phyloP scores from a whole-genome alignment of 306 rosid genomes.

The Casuarina equisetifolia region DNA sequence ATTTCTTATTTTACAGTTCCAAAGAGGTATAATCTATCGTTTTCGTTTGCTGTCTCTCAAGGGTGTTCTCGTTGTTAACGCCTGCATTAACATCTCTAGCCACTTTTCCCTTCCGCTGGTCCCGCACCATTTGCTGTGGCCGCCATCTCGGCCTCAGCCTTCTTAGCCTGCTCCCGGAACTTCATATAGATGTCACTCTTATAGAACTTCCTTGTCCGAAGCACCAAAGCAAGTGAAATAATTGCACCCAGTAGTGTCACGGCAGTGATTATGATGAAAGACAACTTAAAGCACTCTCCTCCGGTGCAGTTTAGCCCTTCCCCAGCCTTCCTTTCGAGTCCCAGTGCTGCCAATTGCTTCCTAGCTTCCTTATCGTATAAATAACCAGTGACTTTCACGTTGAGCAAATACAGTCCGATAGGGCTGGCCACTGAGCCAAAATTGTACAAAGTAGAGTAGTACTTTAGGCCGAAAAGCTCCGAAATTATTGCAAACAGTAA shows the following conservation, averaged over 20 bases:
- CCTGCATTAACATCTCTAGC: neutral
- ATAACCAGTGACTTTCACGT: conserved; percentile 39
- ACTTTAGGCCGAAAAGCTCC: conserved; percentile 44
- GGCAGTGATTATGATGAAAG: conserved; percentile 33
- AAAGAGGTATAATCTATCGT: neutral
- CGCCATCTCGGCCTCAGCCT: conserved; percentile 1
- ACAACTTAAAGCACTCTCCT: conserved; percentile 29
- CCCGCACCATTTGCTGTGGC: neutral
- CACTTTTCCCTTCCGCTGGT: neutral
- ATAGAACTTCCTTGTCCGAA: conserved; percentile 36
- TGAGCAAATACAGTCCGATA: conserved; percentile 36
- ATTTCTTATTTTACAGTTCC: neutral
- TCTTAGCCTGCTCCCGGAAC: conserved; percentile 7
- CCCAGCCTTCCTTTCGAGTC: conserved; percentile 24
- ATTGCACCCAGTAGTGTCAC: conserved; percentile 32
- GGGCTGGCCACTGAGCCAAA: conserved; percentile 37
- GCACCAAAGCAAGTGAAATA: conserved; percentile 32
- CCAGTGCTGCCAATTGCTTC: conserved; percentile 35
- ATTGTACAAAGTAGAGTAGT: conserved; percentile 43
- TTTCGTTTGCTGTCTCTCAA: neutral
- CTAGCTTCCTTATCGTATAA: conserved; percentile 38
- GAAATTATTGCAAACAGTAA: conserved; percentile 37
- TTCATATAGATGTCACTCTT: conserved; percentile 34
- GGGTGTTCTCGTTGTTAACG: too few relatives aligned
- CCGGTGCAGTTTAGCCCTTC: conserved; percentile 35